Conservation (phyloP, 176 grass and related monocot genomes). For the Musa beccarii region DNA sequence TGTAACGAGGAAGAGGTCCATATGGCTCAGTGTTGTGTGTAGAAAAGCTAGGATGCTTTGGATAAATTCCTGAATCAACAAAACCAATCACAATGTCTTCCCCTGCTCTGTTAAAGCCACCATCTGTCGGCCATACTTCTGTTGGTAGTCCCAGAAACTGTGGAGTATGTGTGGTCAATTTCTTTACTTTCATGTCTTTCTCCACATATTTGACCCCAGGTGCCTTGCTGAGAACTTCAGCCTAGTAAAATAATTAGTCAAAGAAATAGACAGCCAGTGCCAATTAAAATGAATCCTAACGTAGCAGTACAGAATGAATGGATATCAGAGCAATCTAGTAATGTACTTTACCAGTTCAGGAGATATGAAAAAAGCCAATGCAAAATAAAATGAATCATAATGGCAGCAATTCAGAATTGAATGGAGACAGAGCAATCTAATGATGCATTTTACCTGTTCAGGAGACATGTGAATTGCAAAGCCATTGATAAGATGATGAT, state of each 20-base stretch:
- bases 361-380: slow-evolving; percentile 31
- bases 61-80: slow-evolving; percentile 96
- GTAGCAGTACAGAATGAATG: neutral
- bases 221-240: slow-evolving; percentile 57
- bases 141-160: slow-evolving; percentile 89
- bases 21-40: slow-evolving; percentile 65
- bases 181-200: slow-evolving; percentile 85
- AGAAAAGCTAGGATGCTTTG: slow-evolving; percentile 77
- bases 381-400: neutral
- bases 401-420: neutral
- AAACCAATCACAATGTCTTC: slow-evolving; percentile 97
- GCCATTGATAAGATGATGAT: slow-evolving; percentile 93
- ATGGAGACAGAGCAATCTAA: neutral
- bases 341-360: slow-evolving; percentile 50
- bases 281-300: neutral
- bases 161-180: slow-evolving; percentile 92
- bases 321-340: neutral
- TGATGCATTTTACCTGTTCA: slow-evolving; percentile 50
- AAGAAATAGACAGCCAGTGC: neutral
- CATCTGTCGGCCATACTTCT: slow-evolving; percentile 78
- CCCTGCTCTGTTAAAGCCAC: slow-evolving; percentile 86
- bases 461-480: slow-evolving; percentile 89
- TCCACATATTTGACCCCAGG: slow-evolving; percentile 84
- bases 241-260: slow-evolving; percentile 38
- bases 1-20: slow-evolving; percentile 55